Base-by-base conservation (phyloP, 2,329 filamentous ascomycete genomes). In the Exophiala phaeomuriformis region DNA sequence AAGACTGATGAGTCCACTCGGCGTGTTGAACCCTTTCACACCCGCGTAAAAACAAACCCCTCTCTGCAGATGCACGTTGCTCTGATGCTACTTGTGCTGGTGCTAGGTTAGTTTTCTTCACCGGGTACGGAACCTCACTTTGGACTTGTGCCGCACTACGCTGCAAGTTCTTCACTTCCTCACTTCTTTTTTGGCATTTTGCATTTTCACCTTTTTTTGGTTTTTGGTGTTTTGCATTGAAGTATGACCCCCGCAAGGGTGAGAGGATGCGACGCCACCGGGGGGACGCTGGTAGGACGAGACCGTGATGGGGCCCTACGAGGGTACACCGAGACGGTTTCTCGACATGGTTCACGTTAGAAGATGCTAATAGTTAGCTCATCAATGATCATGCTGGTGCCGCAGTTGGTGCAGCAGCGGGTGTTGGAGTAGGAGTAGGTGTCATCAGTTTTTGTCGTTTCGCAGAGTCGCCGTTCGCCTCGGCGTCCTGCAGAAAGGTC, bases 181-280 rank as follows among this genome's bases (percentile, higher is more conserved):
- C 51, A 49, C 49, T 47, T 51, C 52, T 47, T 47, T 58, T 58
- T 55, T 53, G 37, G n/a, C 51, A 40, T 49, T 47, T 42, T 47
- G 53, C 45, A 37, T 59, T 59, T 57, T 59, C 49, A 49, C 50
- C 53, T 56, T 59, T 59, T 58, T 59, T 59, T 55, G 47, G 51
- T 52, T 51, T 50, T 43, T 49, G 44, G 42, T 55, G 48, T 51
- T 19, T 19, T 55, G 51, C 53, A 51, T 55, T 33, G 37, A 30
- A 37, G 42, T 50, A 19, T 2, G 37, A 33, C 40, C 37, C 39
- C 9, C 19, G 19, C 39, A 41, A 35, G 4, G 4, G 19, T 28
- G 19, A 19, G 19, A 19, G 35, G 35, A 37, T 37, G 7, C 35
- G 7, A 7, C 7, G 35, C 35, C 35, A 37, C 7, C 35, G 12